Conservation (phyloP, 2,329 filamentous ascomycete genomes). For the Ophiostoma perfectum region DNA sequence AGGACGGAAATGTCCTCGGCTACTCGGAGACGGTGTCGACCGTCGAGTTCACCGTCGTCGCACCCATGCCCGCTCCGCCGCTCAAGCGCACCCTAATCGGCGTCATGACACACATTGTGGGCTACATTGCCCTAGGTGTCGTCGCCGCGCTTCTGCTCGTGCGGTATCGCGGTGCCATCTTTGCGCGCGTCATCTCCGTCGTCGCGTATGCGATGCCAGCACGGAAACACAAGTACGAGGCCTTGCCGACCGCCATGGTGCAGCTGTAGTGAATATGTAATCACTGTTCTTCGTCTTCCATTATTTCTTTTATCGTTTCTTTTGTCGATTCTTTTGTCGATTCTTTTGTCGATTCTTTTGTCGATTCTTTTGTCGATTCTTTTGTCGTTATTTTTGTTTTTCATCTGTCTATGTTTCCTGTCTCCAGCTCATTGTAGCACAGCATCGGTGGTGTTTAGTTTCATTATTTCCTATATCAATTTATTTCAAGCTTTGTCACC, state of each 20-base stretch:
- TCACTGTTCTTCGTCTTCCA: background rate
- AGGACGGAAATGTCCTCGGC: slow-evolving; percentile 8
- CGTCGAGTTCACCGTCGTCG: slow-evolving; percentile 12
- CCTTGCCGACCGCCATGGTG: slow-evolving; percentile 15
- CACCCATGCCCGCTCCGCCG: slow-evolving; percentile 13
- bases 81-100: background rate
- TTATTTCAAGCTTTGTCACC: background rate
- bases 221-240: slow-evolving; percentile 13
- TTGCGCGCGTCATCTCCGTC: background rate
- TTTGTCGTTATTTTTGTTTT: background rate
- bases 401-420: background rate
- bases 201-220: background rate
- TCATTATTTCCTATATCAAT: background rate
- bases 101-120: background rate
- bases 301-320: background rate
- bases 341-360: background rate
- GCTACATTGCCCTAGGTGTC: background rate
- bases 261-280: background rate
- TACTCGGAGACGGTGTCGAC: slow-evolving; percentile 10
- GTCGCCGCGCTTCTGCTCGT: background rate
- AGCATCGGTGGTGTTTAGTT: background rate
- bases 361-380: background rate
- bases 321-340: background rate
- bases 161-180: background rate
- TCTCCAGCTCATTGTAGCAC: background rate